A percentile compares a stretch with the other conserved stretches of the same genome.
These are phyloP conservation scores for Cardamine chenopodiifolia DNA, from an alignment of 345 rosid species.

Conservation along the genomic window DNA sequence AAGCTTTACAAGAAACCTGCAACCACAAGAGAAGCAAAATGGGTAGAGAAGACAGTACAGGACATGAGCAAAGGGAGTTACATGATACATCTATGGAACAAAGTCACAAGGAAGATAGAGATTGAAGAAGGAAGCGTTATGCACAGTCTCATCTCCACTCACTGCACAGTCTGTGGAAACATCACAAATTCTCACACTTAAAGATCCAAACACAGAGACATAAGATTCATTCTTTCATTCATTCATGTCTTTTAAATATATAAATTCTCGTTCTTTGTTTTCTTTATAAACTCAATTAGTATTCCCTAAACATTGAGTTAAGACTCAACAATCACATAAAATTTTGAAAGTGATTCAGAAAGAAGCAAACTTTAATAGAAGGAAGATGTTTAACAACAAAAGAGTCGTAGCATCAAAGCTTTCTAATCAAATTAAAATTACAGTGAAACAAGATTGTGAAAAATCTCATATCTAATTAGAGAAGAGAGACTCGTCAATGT, in stretches of 20 bases:
- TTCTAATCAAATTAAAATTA: constrained; percentile 13
- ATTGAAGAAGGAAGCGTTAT: constrained; percentile 57
- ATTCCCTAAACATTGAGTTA: no score
- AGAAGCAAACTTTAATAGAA: constrained; percentile 26
- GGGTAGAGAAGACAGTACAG: constrained; percentile 46
- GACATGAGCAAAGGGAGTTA: constrained; percentile 46
- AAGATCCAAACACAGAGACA: constrained; percentile 17
- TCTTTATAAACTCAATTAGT: constrained; percentile 4
- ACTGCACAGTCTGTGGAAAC: constrained; percentile 51
- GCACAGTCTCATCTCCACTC: constrained; percentile 49
- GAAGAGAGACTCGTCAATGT: constrained; percentile 73
- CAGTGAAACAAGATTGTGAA: constrained; percentile 21
- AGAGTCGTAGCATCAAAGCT: constrained; percentile 35
- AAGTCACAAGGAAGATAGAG: constrained; percentile 45
- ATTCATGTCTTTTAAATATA: not conserved
- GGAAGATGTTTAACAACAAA: constrained; percentile 41
- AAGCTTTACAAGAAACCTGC: constrained; percentile 59
- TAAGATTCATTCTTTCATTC: constrained; percentile 27
- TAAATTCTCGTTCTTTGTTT: not conserved
- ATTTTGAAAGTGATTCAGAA: not conserved
- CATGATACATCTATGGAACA: constrained; percentile 62
- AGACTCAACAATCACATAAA: no score
- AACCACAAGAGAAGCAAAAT: constrained; percentile 41
- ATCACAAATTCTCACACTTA: constrained; percentile 28
- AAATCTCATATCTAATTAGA: constrained; percentile 42